These are phyloP conservation scores for Begonia loranthoides DNA, from an alignment of 306 rosid genomes.

Conservation along the genomic window DNA sequence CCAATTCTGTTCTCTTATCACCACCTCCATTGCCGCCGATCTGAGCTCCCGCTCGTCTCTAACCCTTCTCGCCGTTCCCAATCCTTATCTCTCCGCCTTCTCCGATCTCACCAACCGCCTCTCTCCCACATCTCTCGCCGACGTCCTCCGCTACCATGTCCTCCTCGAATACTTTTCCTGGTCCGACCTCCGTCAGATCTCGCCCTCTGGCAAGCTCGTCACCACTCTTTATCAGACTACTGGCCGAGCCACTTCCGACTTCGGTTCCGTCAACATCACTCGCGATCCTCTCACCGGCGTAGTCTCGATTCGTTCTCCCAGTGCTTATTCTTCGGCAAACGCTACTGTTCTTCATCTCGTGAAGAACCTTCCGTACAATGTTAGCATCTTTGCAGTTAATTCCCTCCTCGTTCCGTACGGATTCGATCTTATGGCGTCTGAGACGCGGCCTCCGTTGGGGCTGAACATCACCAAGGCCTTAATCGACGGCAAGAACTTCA, in stretches of 20 bases:
- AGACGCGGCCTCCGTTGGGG: constrained; percentile 52
- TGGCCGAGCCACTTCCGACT: constrained; percentile 77
- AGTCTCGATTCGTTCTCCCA: constrained; percentile 52
- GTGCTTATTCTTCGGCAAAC: constrained; percentile 46
- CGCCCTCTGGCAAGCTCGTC: constrained; percentile 66
- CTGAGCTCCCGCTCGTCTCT: constrained; percentile 56
- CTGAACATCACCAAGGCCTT: constrained; percentile 68
- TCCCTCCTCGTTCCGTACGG: constrained; percentile 68
- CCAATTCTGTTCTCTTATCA: constrained; percentile 47
- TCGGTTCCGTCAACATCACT: constrained; percentile 74
- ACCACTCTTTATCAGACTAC: constrained; percentile 92
- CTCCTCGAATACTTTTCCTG: constrained; percentile 73
- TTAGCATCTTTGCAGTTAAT: constrained; percentile 57
- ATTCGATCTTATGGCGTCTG: constrained; percentile 86
- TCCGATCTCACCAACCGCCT: constrained; percentile 44
- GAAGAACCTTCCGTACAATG: constrained; percentile 77
- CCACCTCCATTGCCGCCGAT: constrained; percentile 40
- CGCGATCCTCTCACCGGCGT: constrained; percentile 33
- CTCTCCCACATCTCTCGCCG: constrained; percentile 47
- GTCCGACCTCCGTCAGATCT: constrained; percentile 50
- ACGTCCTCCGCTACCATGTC: constrained; percentile 86
- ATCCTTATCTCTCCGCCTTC: constrained; percentile 35
- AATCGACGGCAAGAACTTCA: constrained; percentile 76
- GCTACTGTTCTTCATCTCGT: constrained; percentile 47
- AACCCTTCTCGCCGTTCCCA: constrained; percentile 88